These are phyloP conservation scores for Linnemannia schmuckeri DNA, from an alignment of 192 early-diverging fungal genomes.

Conservation along the genomic window DNA sequence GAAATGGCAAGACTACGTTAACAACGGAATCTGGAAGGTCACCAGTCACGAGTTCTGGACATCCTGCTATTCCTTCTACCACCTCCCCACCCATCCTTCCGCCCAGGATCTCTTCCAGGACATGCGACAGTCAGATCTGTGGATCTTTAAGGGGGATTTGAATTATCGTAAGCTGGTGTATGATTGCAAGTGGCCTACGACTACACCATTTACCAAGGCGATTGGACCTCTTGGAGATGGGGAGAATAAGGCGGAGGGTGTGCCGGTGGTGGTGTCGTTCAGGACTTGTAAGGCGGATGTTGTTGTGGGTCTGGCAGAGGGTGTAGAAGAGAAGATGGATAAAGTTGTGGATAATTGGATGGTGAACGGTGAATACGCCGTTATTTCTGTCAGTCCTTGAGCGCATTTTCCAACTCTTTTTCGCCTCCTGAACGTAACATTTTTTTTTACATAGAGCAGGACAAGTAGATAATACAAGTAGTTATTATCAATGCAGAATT, in stretches of 20 bases:
- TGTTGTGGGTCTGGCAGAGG: slow-evolving; percentile 75
- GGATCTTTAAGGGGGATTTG: slow-evolving; percentile 97
- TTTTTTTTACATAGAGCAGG: not conserved
- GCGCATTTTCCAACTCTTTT: no score
- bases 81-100: slow-evolving; percentile 69
- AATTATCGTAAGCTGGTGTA: slow-evolving; percentile 97
- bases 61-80: slow-evolving; percentile 83
- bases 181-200: slow-evolving; percentile 88
- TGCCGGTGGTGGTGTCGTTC: slow-evolving; percentile 79
- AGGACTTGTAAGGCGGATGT: slow-evolving; percentile 93
- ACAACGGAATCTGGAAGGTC: slow-evolving; percentile 74
- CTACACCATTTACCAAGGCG: slow-evolving; percentile 86
- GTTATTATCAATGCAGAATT: no score
- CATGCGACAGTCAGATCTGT: slow-evolving; percentile 68
- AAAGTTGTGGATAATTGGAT: slow-evolving; percentile 71
- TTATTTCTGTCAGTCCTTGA: slow-evolving; percentile 59
- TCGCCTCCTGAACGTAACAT: not conserved
- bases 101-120: slow-evolving; percentile 75
- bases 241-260: slow-evolving; percentile 52
- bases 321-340: slow-evolving; percentile 66
- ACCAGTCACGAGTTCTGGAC: slow-evolving; percentile 89
- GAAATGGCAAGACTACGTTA: slow-evolving; percentile 78
- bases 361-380: slow-evolving; percentile 81
- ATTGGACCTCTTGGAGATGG: slow-evolving; percentile 78
- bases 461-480: no score